phyloP scores from a whole-genome alignment of 768 basidiomycete genomes.

The Agaricus subrufescens region DNA sequence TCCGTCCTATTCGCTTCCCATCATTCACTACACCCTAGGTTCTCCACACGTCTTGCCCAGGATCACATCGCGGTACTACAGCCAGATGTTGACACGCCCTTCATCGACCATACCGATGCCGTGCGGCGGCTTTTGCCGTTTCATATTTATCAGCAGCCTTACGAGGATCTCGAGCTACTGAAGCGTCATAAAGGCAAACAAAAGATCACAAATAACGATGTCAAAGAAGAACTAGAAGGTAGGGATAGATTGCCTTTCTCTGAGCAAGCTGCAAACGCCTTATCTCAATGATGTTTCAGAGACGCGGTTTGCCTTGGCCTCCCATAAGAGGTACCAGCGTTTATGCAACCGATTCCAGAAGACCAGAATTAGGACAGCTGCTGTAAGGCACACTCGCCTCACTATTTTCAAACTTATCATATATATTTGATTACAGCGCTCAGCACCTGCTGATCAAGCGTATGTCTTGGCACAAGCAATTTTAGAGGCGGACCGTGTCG shows the following conservation, averaged over 20 bases:
- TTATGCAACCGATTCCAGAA: constrained; percentile 58
- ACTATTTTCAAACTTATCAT: not conserved
- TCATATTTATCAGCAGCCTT: constrained; percentile 74
- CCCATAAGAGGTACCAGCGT: constrained; percentile 50
- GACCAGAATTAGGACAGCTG: constrained; percentile 47
- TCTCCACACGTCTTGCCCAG: constrained; percentile 48
- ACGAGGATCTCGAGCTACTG: constrained; percentile 48
- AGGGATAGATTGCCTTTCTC: constrained; percentile 1
- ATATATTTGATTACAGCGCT: constrained; percentile 36
- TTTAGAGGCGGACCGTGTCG: constrained; percentile 62
- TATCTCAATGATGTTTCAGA: constrained; percentile 34
- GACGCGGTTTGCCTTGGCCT: constrained; percentile 66
- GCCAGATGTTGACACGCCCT: constrained; percentile 70
- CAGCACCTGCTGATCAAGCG: constrained; percentile 57
- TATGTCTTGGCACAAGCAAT: constrained; percentile 60
- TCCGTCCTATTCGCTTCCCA: not conserved
- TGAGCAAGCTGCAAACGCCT: not conserved
- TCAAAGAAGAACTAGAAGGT: constrained; percentile 51
- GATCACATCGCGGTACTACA: constrained; percentile 60
- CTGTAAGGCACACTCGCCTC: constrained; percentile 34
- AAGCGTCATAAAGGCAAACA: constrained; percentile 54
- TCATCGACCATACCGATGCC: constrained; percentile 55
- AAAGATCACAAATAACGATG: constrained; percentile 43
- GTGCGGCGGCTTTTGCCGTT: constrained; percentile 74
- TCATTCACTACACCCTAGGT: constrained; percentile 28